phyloP scores from a whole-genome alignment of 495 filamentous ascomycete species.

The Cercophora newfieldiana region DNA sequence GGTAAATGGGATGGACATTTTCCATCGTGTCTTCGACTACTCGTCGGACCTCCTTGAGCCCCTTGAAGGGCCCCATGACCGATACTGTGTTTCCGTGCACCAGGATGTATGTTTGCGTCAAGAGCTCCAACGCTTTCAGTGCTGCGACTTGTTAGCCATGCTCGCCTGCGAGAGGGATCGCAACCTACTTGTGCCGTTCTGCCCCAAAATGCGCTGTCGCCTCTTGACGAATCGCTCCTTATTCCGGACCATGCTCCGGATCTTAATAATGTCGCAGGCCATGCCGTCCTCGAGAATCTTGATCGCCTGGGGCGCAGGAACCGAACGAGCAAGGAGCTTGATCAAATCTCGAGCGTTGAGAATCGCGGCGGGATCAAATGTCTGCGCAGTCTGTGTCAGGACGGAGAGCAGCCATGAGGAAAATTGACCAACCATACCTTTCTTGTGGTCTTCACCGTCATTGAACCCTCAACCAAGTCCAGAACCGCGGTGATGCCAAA shows the following conservation, averaged over 20 bases:
- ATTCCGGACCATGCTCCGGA: conserved; percentile 81
- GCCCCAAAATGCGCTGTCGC: conserved; percentile 84
- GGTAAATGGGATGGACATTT: conserved; percentile 72
- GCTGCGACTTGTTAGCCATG: conserved; percentile 18
- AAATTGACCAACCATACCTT: conserved; percentile 21
- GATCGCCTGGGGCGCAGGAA: conserved; percentile 88
- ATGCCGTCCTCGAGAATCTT: conserved; percentile 92
- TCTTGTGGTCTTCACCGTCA: conserved; percentile 92
- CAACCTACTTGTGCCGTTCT: conserved; percentile 37
- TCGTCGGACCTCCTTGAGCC: conserved; percentile 86
- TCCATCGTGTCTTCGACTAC: conserved; percentile 95
- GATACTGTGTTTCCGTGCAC: conserved; percentile 97
- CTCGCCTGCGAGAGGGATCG: neutral
- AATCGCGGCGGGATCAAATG: conserved; percentile 90
- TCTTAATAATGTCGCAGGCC: conserved; percentile 93
- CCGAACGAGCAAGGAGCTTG: conserved; percentile 86
- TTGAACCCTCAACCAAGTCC: conserved; percentile 92
- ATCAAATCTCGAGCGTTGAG: conserved; percentile 93
- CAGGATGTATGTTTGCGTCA: conserved; percentile 89
- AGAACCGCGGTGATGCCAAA: conserved; percentile 81
- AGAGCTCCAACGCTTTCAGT: conserved; percentile 91
- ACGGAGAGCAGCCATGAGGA: neutral
- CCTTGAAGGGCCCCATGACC: conserved; percentile 88
- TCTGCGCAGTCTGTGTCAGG: conserved; percentile 48
- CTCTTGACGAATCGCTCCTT: conserved; percentile 98